A percentile compares a stretch with the other conserved stretches of the same genome.
Evolutionary conservation across 148 eudicot species (phyloP).

Genomic region (Simmondsia chinensis): DNA sequence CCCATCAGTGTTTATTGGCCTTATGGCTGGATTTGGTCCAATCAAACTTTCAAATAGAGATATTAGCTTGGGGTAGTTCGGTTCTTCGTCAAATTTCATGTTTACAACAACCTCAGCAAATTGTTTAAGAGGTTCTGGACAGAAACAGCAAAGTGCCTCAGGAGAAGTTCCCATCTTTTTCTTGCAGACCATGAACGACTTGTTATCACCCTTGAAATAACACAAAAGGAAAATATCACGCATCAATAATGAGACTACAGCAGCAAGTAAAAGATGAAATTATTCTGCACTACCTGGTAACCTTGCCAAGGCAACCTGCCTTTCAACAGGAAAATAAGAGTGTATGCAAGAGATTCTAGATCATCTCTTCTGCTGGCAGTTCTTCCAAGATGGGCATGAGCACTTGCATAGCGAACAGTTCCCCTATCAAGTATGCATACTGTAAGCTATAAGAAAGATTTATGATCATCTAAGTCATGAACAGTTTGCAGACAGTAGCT

Average conservation of each 20-base stretch:
- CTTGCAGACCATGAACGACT: slow-evolving; percentile 84
- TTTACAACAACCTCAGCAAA: slow-evolving; percentile 74
- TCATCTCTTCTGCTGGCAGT: slow-evolving; percentile 93
- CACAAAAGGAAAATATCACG: not conserved
- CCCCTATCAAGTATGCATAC: slow-evolving; percentile 30
- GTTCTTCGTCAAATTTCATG: slow-evolving; percentile 94
- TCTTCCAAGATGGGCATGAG: slow-evolving; percentile 93
- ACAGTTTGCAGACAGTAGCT: slow-evolving; percentile 6
- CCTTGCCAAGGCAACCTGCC: slow-evolving; percentile 98
- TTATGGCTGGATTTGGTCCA: slow-evolving; percentile 68
- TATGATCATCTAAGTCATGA: not conserved
- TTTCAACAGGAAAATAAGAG: slow-evolving; percentile 73
- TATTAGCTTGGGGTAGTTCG: slow-evolving; percentile 77
- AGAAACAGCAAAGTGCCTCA: slow-evolving; percentile 63
- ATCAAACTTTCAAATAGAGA: slow-evolving; percentile 70
- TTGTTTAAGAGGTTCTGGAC: slow-evolving; percentile 62
- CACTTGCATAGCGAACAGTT: slow-evolving; percentile 93
- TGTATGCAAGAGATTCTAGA: slow-evolving; percentile 87
- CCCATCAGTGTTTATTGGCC: slow-evolving; percentile 86
- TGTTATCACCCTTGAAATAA: slow-evolving; percentile 62
- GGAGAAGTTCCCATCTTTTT: slow-evolving; percentile 93
- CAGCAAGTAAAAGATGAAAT: not conserved
- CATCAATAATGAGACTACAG: not conserved
- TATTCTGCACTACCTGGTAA: slow-evolving; percentile 43
- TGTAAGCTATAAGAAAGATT: not conserved